Base-by-base conservation (phyloP, 1,284 basidiomycete species). In the Phylloboletellus chloephorus region DNA sequence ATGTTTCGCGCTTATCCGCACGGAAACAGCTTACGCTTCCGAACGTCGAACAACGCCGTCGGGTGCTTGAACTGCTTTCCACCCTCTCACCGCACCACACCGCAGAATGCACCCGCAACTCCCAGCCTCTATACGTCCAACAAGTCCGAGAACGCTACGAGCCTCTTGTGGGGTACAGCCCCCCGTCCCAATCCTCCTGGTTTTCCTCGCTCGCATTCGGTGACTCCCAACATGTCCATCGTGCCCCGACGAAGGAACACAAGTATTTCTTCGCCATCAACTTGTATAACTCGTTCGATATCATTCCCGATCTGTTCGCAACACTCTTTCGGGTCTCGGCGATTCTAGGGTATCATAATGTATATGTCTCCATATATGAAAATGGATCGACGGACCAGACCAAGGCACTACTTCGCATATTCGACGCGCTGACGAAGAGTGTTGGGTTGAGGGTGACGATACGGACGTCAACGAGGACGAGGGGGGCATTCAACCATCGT, bases 251-350 rank as follows among this genome's bases (percentile, higher is more conserved):
- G 13, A 72, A 74, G 53, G 74, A 82, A 48, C 93, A 97, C 78
- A 96, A 96, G 63, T 97, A 96, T 67, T 97, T 91, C 67, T 95
- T 97, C 66, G 93, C 91, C 40, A 96, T 97, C 76, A 97, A 97
- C 67, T 72, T 96, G 52, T 94, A 93, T 74, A 93, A 94, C 71
- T 93, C 89, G n/a, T 97, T 97, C 75, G 91, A 95, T 68, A 70
- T 97, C 60, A 93, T 97, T 49, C 93, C 93, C 9, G 93, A 97
- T 66, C 74, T 97, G 24, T 96, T 97, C 63, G 81, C 90, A 26
- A 93, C 92, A n/a, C 82, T 97, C 52, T 96, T 97, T 72, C 81
- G 90, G 41, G 80, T 90, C 17, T 82, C 89, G 0, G 74, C 88
- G 13, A 79, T 97, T 47, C 73, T 97, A 22, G 94, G 93, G 2